Evolutionary conservation across 805 yeast species (phyloP).

Genomic region (Wickerhamiella galacta): DNA sequence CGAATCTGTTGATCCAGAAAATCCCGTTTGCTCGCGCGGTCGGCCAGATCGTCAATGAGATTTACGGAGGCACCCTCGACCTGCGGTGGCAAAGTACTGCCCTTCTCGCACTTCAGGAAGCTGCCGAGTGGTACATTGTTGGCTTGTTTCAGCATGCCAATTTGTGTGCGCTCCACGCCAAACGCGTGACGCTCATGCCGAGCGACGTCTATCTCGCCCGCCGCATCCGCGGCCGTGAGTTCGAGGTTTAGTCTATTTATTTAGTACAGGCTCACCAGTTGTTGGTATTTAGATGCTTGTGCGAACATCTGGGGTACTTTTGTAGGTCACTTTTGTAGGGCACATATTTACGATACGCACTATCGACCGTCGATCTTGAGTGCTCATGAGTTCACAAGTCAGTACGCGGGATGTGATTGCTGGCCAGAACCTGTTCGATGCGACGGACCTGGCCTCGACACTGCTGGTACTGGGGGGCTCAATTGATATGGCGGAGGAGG

Average conservation of each 20-base stretch:
- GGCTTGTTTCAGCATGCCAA: constrained; percentile 95
- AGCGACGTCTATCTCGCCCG: constrained; percentile 96
- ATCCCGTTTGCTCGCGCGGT: constrained; percentile 95
- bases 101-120: constrained; percentile 94
- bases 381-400: no score
- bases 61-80: constrained; percentile 38
- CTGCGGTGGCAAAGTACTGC: constrained; percentile 96
- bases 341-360: no score
- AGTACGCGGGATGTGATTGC: no score
- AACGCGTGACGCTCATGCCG: constrained; percentile 97
- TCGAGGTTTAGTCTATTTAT: constrained; percentile 20
- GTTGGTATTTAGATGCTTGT: no score
- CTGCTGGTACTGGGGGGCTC: no score
- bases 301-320: no score
- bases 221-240: constrained; percentile 67
- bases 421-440: no score
- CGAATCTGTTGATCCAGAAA: constrained; percentile 88
- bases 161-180: constrained; percentile 97
- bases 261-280: no score
- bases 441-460: no score
- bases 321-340: no score
- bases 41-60: constrained; percentile 89
- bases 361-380: no score
- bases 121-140: constrained; percentile 95
- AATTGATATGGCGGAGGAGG: no score